Evolutionary conservation across 2,329 filamentous ascomycete species (phyloP), one percentile per base, ranked within the genome.

Genomic region (Phaeomoniella chlamydospora): DNA sequence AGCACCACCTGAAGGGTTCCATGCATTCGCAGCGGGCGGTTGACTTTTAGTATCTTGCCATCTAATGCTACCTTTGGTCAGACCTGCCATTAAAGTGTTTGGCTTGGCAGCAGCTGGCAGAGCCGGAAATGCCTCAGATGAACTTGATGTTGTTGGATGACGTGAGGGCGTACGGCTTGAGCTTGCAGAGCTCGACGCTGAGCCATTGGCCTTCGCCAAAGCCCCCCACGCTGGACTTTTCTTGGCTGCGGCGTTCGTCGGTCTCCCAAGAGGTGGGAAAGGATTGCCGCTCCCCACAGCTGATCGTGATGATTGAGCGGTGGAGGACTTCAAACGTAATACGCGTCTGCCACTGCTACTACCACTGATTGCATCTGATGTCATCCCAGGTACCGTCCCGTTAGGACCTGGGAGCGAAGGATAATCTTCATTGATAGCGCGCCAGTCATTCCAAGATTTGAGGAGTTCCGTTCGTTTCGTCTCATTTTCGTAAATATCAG

Each of bases 361-460:
- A 40, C 80, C 74, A 39, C 54, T 58, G 39, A 53, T 47, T 46
- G 56, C 53, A 15, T 60, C 57, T 4, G 65, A 52, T 2, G 60
- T 56, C 32, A 67, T 56, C 3, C 61, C 62, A 16, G 77, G 76
- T 26, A 77, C 68, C 57, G 79, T 73, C 35, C 80, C 79, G 37
- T 72, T 71, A 1, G 83, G 70, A 0, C 80, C 80, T 1, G 88
- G 87, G 1, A 96, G 65, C 2, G 82, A 84, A 0, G 88, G 88
- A 47, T 94, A 96, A 54, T 94, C 87, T 57, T 94, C 87, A 45
- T 93, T 92, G 59, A 93, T 90, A 26, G 86, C 86, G 33, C 84
- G 83, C 84, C 88, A 94, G 57, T 94, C 83, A 47, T 85, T 84
- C 86, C 88, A 94, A 1, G 87, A 84, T 48, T 80, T 80, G 16